phyloP scores from a whole-genome alignment of 805 yeast genomes.

The Metschnikowia corniflorae region DNA sequence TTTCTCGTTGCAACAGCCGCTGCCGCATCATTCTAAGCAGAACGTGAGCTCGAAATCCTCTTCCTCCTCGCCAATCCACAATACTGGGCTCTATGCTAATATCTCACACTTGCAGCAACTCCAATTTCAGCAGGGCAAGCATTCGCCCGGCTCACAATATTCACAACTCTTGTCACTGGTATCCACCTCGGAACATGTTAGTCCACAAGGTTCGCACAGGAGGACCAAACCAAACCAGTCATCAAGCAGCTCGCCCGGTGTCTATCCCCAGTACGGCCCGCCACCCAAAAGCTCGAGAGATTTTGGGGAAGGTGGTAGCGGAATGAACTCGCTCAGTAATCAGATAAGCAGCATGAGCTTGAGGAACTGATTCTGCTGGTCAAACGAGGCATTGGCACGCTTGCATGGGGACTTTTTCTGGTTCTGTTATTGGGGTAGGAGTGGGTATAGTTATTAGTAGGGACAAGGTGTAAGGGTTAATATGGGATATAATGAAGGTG shows the following conservation, averaged over 20 bases:
- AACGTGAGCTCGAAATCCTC: conserved; percentile 7
- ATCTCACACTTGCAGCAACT: conserved; percentile 19
- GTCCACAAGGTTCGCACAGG: conserved; percentile 10
- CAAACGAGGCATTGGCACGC: no score
- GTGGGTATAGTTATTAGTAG: no score
- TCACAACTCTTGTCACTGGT: conserved; percentile 24
- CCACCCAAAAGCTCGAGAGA: conserved; percentile 13
- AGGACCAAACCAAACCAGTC: conserved; percentile 16
- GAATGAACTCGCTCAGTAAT: conserved; percentile 18
- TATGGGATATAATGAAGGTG: no score
- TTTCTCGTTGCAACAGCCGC: conserved; percentile 34
- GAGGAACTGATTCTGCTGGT: conserved; percentile 9
- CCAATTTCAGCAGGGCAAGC: conserved; percentile 19
- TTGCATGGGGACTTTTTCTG: no score
- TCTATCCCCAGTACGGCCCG: conserved; percentile 11
- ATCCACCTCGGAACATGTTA: conserved; percentile 7
- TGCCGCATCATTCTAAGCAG: conserved; percentile 23
- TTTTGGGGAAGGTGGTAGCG: conserved; percentile 3
- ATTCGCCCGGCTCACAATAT: conserved; percentile 17
- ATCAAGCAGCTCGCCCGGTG: conserved; percentile 16
- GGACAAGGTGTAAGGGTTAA: no score
- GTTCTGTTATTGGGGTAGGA: no score
- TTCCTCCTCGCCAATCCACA: conserved; percentile 12
- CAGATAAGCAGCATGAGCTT: conserved; percentile 30
- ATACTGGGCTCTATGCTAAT: conserved; percentile 17